Evolutionary conservation across 2,329 filamentous ascomycete genomes (phyloP).

Genomic region (Alternaria atra): DNA sequence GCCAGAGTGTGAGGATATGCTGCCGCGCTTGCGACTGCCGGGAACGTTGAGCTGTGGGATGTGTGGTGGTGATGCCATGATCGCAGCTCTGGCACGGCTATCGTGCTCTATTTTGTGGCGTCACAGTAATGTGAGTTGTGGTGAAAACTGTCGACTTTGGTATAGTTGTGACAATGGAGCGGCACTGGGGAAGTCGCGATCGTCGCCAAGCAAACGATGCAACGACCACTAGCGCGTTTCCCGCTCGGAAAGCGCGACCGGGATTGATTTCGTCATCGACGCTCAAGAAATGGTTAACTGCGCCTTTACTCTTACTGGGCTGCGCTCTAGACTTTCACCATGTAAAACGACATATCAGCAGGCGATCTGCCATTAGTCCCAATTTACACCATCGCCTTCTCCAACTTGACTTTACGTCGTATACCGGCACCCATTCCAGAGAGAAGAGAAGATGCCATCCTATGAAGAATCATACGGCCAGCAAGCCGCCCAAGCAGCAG

Average conservation of each 20-base stretch:
- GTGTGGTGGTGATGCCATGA: constrained; percentile 69
- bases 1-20: constrained; percentile 60
- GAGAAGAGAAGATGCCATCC: constrained; percentile 25
- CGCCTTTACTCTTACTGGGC: constrained; percentile 21
- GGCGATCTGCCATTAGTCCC: not conserved
- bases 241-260: constrained; percentile 20
- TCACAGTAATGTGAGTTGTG: not conserved
- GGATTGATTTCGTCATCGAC: constrained; percentile 41
- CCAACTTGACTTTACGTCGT: not conserved
- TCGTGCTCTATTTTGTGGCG: not conserved
- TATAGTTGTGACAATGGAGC: not conserved
- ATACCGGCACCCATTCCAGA: not conserved
- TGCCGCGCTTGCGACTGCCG: constrained; percentile 75
- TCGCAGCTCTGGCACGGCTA: constrained; percentile 29
- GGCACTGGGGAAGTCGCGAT: constrained; percentile 23
- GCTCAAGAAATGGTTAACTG: not conserved
- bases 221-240: constrained; percentile 23
- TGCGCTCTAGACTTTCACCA: constrained; percentile 15
- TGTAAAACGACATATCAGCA: constrained; percentile 8
- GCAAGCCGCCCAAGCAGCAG: constrained; percentile 8
- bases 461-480: constrained; percentile 23
- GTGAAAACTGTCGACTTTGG: not conserved
- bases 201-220: constrained; percentile 18
- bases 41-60: constrained; percentile 61
- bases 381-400: not conserved